These are phyloP conservation scores for Trichoderma hamatum DNA, from an alignment of 2,329 filamentous ascomycete genomes.

Conservation along the genomic window DNA sequence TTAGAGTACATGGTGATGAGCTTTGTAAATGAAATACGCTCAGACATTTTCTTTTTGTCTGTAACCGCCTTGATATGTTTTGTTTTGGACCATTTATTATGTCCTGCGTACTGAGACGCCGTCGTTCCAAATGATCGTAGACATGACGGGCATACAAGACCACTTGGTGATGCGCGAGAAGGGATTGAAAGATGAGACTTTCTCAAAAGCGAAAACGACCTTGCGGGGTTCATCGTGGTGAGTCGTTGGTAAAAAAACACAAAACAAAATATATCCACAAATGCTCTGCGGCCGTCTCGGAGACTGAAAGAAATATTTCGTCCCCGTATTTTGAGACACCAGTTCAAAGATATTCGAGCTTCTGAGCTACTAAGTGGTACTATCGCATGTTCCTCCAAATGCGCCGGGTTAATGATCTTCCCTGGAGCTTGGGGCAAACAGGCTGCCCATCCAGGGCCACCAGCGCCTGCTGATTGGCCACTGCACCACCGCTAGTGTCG, in stretches of 20 bases:
- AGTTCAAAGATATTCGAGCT: background rate
- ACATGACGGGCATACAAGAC: slow-evolving; percentile 50
- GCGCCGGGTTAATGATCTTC: slow-evolving; percentile 41
- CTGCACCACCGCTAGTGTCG: slow-evolving; percentile 24
- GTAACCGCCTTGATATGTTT: slow-evolving; percentile 90
- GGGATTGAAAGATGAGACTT: background rate
- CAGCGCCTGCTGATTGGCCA: slow-evolving; percentile 29
- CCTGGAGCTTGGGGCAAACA: slow-evolving; percentile 22
- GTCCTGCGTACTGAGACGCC: slow-evolving; percentile 61
- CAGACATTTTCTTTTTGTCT: slow-evolving; percentile 76
- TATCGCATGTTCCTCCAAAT: slow-evolving; percentile 26
- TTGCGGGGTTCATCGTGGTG: background rate
- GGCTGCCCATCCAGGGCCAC: slow-evolving; percentile 20
- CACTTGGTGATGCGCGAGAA: slow-evolving; percentile 1
- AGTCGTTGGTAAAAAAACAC: background rate
- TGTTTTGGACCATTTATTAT: slow-evolving; percentile 96
- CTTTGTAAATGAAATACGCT: slow-evolving; percentile 69
- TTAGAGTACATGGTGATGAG: slow-evolving; percentile 76
- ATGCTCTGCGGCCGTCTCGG: background rate
- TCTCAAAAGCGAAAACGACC: slow-evolving; percentile 6
- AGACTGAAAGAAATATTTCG: background rate
- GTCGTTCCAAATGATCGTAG: slow-evolving; percentile 53
- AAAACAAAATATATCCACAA: background rate
- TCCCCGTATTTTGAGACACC: background rate
- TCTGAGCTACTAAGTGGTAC: background rate